Evolutionary conservation across 768 basidiomycete genomes (phyloP).

Genomic region (Leccinum broughii): DNA sequence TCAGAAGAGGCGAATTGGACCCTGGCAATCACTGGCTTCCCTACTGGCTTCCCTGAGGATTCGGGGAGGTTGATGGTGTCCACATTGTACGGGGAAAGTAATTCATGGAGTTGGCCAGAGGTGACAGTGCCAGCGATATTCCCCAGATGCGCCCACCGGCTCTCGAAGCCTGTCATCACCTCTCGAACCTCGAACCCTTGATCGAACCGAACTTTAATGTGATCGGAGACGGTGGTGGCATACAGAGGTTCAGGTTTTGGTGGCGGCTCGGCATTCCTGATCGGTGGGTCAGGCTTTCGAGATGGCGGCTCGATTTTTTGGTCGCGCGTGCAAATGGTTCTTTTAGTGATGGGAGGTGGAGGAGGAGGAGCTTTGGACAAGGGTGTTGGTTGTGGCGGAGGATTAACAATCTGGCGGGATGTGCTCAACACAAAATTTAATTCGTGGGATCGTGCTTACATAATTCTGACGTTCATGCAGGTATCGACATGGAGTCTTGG

Average conservation of each 20-base stretch:
- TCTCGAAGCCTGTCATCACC: constrained; percentile 68
- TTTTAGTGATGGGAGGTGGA: background rate
- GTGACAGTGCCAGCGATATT: constrained; percentile 46
- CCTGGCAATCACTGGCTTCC: constrained; percentile 34
- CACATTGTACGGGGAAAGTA: constrained; percentile 47
- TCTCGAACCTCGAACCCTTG: constrained; percentile 61
- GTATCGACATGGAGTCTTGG: background rate
- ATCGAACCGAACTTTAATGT: constrained; percentile 56
- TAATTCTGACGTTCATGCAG: constrained; percentile 8
- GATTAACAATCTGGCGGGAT: background rate
- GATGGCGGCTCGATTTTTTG: background rate
- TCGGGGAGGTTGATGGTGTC: constrained; percentile 38
- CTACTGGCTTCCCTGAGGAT: constrained; percentile 22
- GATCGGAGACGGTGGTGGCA: constrained; percentile 45
- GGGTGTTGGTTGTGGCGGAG: background rate
- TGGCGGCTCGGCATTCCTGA: background rate
- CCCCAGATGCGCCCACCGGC: constrained; percentile 55
- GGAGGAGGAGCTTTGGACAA: background rate
- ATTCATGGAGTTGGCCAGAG: constrained; percentile 33
- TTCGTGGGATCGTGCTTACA: constrained; percentile 9
- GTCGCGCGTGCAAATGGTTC: background rate
- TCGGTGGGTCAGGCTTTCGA: constrained; percentile 4
- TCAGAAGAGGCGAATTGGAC: constrained; percentile 49
- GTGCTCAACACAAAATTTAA: background rate
- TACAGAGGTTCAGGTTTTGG: constrained; percentile 24